Evolutionary conservation across 331 rosid genomes (phyloP), one percentile per base, ranked within the genome.

Genomic region (Acacia pycnantha): DNA sequence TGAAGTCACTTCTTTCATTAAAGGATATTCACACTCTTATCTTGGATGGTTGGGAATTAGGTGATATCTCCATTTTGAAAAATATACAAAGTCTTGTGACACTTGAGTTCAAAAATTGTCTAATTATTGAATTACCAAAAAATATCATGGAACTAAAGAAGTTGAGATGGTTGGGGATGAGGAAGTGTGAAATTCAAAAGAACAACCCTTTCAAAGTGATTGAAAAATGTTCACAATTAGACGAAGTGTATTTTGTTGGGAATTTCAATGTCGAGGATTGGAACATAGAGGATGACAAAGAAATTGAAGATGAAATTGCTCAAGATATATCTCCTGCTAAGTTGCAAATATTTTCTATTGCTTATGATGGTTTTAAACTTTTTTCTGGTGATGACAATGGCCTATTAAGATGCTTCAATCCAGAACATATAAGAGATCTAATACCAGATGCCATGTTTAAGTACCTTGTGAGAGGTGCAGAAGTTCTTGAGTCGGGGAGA

Each of bases 181-280:
- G 11, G 3, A 0, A 0, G 0, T 75, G 84, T 69, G 0, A 1
- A 19, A 67, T 79, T 33, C 4, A 0, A 18, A 46, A 48, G 53
- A 44, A 75, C n/a, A 46, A 82, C 54, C 80, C 80, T 44, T 74
- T 64, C 16, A n/a, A 74, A n/a, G 86, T 83, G 33, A 81, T 85
- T 44, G 43, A 54, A 56, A 12, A 21, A 44, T 81, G 84, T 51
- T 44, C 15, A 0, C 64, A 31, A 9, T 62, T 85, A 3, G 74
- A 85, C 54, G 85, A 85, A n/a, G 26, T 85, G 12, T 53, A 73
- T 35, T 46, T 80, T 48, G 0, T 40, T 37, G 3, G 0, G 4
- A 68, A 68, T 68, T 0, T 4, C 6, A 1, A 2, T 16, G 26
- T 29, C 4, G 0, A 3, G 0, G 3, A 67, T 15, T 67, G 73